phyloP scores from a whole-genome alignment of 2,329 filamentous ascomycete genomes.

The Cladophialophora psammophila region DNA sequence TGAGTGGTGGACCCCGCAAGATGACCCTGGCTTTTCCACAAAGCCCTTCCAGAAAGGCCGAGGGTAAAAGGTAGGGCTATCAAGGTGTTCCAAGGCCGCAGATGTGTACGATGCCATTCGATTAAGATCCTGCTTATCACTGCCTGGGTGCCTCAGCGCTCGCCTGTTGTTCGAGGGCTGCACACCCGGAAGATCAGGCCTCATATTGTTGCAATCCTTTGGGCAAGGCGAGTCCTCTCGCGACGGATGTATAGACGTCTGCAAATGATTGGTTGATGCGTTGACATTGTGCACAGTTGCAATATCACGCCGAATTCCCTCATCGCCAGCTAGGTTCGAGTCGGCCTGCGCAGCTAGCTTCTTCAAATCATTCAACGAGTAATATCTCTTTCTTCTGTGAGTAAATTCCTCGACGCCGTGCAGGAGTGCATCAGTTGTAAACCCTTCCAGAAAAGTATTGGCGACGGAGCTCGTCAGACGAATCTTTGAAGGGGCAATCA shows the following conservation, averaged over 20 bases:
- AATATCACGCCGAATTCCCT: not conserved
- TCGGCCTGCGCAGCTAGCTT: conserved; percentile 13
- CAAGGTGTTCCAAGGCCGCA: not conserved
- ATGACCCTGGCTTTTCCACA: not conserved
- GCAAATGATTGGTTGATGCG: not conserved
- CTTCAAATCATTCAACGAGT: conserved; percentile 36
- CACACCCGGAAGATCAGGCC: not conserved
- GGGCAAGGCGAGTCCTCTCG: not conserved
- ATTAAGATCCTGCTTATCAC: not conserved
- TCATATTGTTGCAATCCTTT: not conserved
- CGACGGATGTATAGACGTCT: not conserved
- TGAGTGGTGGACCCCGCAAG: not conserved
- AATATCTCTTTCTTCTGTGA: conserved; percentile 13
- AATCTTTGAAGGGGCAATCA: not conserved
- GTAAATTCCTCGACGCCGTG: conserved; percentile 21
- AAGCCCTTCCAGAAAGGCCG: not conserved
- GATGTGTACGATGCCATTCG: not conserved
- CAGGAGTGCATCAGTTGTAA: conserved; percentile 26
- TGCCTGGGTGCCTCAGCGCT: not conserved
- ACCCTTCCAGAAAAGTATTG: conserved; percentile 16
- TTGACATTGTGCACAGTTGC: not conserved
- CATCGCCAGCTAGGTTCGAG: not conserved
- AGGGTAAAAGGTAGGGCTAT: not conserved
- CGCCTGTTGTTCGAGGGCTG: not conserved
- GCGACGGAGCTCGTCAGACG: conserved; percentile 10